phyloP scores from a whole-genome alignment of 2,329 filamentous ascomycete species.

The Colletotrichum australisinense region DNA sequence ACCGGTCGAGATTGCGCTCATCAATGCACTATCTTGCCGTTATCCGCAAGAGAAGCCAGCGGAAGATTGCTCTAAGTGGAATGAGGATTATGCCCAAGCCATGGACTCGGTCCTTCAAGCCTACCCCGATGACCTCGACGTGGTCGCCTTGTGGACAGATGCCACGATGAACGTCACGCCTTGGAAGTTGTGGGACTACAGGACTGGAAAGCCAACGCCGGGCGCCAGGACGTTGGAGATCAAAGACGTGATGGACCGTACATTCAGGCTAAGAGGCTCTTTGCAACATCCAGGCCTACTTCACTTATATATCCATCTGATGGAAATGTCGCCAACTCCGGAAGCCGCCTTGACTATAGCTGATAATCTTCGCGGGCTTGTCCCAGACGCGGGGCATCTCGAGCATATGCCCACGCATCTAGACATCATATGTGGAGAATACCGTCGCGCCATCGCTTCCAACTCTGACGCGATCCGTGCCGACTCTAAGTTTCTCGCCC shows the following conservation, averaged over 20 bases:
- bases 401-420: conserved; percentile 84
- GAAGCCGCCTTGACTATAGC: conserved; percentile 71
- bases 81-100: conserved; percentile 62
- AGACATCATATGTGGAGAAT: conserved; percentile 79
- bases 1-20: conserved; percentile 70
- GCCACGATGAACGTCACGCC: conserved; percentile 61
- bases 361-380: conserved; percentile 70
- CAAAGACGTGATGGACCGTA: conserved; percentile 51
- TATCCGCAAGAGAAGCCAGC: conserved; percentile 66
- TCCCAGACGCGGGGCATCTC: conserved; percentile 77
- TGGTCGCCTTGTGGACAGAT: conserved; percentile 51
- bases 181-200: conserved; percentile 57
- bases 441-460: conserved; percentile 72
- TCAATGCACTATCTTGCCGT: conserved; percentile 70
- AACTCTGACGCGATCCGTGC: conserved; percentile 75
- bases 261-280: conserved; percentile 61
- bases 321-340: conserved; percentile 79
- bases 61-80: conserved; percentile 64
- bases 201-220: conserved; percentile 41
- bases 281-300: conserved; percentile 75
- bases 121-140: conserved; percentile 54
- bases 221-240: conserved; percentile 40
- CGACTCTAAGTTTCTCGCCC: conserved; percentile 73
- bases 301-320: conserved; percentile 82
- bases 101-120: conserved; percentile 51